phyloP scores from a whole-genome alignment of 108 stramenopile species.

The Epithemia pelagica region DNA sequence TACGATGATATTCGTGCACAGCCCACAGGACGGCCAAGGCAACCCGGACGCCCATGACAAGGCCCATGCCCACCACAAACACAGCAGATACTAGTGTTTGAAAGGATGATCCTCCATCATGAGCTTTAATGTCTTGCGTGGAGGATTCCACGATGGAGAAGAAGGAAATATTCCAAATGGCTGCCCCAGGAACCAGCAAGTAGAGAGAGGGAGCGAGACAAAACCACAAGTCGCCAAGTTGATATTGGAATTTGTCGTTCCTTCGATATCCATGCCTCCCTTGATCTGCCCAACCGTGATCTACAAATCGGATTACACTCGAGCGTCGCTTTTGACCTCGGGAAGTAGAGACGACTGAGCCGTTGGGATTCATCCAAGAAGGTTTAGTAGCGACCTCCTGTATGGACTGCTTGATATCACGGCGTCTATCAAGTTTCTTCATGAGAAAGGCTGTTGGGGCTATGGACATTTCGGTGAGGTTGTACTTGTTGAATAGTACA shows the following conservation, averaged over 20 bases:
- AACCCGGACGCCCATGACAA: not conserved
- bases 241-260: not conserved
- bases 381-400: not conserved
- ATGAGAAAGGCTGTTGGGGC: not conserved
- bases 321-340: not conserved
- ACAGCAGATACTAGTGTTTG: not conserved
- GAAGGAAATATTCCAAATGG: not conserved
- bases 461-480: not conserved
- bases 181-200: not conserved
- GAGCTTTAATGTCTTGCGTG: not conserved
- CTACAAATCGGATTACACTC: not conserved
- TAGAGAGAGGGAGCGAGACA: not conserved
- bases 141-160: not conserved
- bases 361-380: too few species aligned
- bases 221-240: not conserved
- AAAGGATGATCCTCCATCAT: not conserved
- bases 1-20: not conserved
- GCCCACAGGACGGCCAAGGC: not conserved
- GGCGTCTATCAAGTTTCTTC: not conserved
- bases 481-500: not conserved
- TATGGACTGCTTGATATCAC: not conserved
- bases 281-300: not conserved
- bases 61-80: not conserved
- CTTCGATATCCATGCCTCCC: not conserved
- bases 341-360: too few species aligned